Base-by-base conservation (phyloP, 495 filamentous ascomycete species). In the Chlorociboria aeruginascens region DNA sequence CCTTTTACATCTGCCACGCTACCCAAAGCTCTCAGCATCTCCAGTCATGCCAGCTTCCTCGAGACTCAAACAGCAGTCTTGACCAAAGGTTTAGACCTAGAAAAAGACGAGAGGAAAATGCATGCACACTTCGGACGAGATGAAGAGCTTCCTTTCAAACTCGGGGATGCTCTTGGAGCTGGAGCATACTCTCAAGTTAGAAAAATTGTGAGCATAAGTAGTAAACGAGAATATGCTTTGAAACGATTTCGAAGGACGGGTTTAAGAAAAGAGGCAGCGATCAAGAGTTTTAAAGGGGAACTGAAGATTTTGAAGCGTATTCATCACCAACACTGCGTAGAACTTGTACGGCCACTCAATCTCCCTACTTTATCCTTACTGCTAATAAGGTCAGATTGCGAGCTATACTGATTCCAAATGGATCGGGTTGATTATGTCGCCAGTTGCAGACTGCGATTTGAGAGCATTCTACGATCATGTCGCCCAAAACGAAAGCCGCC, bases 401-500 rank as follows among this genome's bases (percentile, higher is more conserved):
- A 62, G 58, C 38, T 68, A 66, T 45, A 63, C 65, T 4, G 59
- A 68, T 40, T 39, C 49, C 4, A 54, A 50, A 14, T 58, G 57
- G 25, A 32, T 65, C 31, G 63, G 50, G 14, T 31, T 66, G 10
- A 51, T 66, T 4, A 57, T 66, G 48, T 38, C 50, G 10, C 66
- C 66, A 28, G 57, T 67, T 42, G 53, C 63, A 14, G 59, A 67
- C n/a, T 51, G 34, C 36, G 55, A 67, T 37, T 40, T 69, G 14
- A 36, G 32, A 4, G 29, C 47, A 7, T 63, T 48, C 47, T 37
- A 54, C 10, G 10, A 29, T 6, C n/a, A 39, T 8, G 35, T 40
- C 6, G 9, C 37, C 29, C 7, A 31, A 9, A n/a, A 36, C 4
- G 35, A 48, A 14, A 12, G 46, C 10, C n/a, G 42, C n/a, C 13